These are phyloP conservation scores for Pseudogymnoascus sp. DNA, from an alignment of 2,329 filamentous ascomycete genomes.

Conservation along the genomic window DNA sequence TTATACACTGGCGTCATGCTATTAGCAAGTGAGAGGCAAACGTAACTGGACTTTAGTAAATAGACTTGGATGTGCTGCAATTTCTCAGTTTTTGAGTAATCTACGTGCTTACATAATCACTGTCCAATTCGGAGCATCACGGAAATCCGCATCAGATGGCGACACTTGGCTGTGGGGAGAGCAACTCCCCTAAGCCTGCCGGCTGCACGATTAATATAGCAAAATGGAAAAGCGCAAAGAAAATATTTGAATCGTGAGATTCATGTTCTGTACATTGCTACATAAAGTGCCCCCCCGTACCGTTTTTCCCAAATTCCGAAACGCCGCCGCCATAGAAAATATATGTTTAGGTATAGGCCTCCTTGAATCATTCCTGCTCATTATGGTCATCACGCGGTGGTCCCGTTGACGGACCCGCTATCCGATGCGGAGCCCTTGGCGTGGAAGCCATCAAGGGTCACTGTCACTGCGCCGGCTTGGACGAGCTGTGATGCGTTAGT, in stretches of 20 bases:
- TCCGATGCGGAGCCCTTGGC: slow-evolving; percentile 35
- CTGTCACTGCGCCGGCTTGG: slow-evolving; percentile 84
- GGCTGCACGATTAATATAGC: background rate
- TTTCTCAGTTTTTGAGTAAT: background rate
- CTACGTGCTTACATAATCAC: background rate
- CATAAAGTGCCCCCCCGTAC: slow-evolving; percentile 2
- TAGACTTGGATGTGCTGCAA: background rate
- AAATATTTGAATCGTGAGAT: background rate
- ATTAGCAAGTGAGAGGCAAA: background rate
- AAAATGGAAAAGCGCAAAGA: too few relatives aligned
- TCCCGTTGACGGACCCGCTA: background rate
- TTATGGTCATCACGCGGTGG: background rate
- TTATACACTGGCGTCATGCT: background rate
- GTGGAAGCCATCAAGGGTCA: slow-evolving; percentile 75
- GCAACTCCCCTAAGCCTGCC: background rate
- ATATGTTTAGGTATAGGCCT: slow-evolving; percentile 3
- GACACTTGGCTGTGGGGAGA: too few relatives aligned
- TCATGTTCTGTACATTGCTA: slow-evolving; percentile 7
- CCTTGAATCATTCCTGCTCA: background rate
- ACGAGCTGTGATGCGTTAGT: slow-evolving; percentile 55
- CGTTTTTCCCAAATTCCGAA: slow-evolving; percentile 1
- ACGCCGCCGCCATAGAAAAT: background rate
- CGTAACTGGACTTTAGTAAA: background rate
- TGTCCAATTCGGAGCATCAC: background rate
- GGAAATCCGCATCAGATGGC: too few relatives aligned